Evolutionary conservation across 2,329 filamentous ascomycete species (phyloP).

Genomic region (Aspergillus tanneri): DNA sequence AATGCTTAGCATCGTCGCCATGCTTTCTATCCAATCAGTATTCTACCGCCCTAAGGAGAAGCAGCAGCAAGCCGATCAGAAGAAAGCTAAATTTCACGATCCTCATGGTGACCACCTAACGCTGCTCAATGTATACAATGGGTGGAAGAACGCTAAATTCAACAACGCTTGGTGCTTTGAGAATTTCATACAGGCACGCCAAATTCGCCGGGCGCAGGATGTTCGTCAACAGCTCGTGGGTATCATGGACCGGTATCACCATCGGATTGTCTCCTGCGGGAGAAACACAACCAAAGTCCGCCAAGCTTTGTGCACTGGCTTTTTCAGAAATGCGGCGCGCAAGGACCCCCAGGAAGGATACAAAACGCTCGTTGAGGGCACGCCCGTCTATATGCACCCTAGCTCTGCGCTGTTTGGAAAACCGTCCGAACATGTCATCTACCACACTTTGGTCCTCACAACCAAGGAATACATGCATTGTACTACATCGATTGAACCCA

Average conservation of each 20-base stretch:
- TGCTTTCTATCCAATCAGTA: slow-evolving; percentile 82
- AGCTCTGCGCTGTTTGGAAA: slow-evolving; percentile 91
- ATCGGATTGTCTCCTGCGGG: slow-evolving; percentile 79
- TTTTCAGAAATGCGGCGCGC: slow-evolving; percentile 91
- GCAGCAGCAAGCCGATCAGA: slow-evolving; percentile 92
- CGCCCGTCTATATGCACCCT: slow-evolving; percentile 92
- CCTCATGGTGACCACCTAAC: slow-evolving; percentile 92
- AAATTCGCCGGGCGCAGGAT: slow-evolving; percentile 85
- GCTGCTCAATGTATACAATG: slow-evolving; percentile 92
- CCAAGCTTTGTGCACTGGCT: slow-evolving; percentile 84
- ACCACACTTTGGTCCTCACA: slow-evolving; percentile 60
- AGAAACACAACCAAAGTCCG: slow-evolving; percentile 83
- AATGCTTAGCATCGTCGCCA: slow-evolving; percentile 88
- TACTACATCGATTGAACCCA: slow-evolving; percentile 89
- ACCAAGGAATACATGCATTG: slow-evolving; percentile 97
- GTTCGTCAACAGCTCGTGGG: slow-evolving; percentile 87
- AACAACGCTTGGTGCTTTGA: slow-evolving; percentile 93
- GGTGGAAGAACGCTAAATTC: slow-evolving; percentile 85
- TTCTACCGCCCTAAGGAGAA: slow-evolving; percentile 98
- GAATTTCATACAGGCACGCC: slow-evolving; percentile 92
- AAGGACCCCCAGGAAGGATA: slow-evolving; percentile 97
- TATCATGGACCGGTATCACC: slow-evolving; percentile 90
- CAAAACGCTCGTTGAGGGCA: slow-evolving; percentile 94
- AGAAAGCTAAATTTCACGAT: slow-evolving; percentile 97
- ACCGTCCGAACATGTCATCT: slow-evolving; percentile 93